Evolutionary conservation across 2,329 filamentous ascomycete species (phyloP), one percentile per base, ranked within the genome.

Genomic region (Parasarocladium wereldwijsianum): DNA sequence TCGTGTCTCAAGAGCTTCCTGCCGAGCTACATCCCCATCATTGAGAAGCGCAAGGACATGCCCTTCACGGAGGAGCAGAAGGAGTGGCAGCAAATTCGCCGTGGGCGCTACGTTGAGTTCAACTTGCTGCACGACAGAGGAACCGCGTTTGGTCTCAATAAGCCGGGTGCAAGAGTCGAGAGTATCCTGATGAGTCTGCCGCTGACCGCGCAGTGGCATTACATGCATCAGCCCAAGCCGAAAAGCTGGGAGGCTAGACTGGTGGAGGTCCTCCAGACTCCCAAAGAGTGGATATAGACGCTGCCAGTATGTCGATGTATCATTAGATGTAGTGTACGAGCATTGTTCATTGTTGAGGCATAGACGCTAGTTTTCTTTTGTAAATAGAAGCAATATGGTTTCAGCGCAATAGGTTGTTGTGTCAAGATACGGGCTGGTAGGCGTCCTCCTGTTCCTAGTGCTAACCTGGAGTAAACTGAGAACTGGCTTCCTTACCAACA

Each of bases 101-200:
- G 90, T 40, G 90, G 90, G n/a, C 69, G 85, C 45, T 98, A 98
- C 51, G 90, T 98, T 38, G 90, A 98, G 57, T 98, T 98, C 57
- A 98, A 98, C 57, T 67, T 98, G 21, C 84, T 98, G 33, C 86
- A 98, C 56, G 90, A 98, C 58, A 73, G 90, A 16, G 90, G 90
- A 3, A 98, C 90, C 3, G 76, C 81, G 6, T 98, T 98, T 53
- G 90, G 90, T 2, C 60, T 98, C 38, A 90, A 90, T 47, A 93
- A 87, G 0, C 90, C 90, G 0, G 84, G 84, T 24, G 80, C 86
- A 5, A 70, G 90, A 37, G 76, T 98, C 3, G 90, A 98, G 64
- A 94, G 86, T 52, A 98, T 98, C 34, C 58, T 98, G 40, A 96
- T 98, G 85, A 94, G 84, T 55, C 59, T 98, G 50, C 90, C 90